Evolutionary conservation across 2,329 filamentous ascomycete genomes (phyloP).

Genomic region (Aspergillus fumigatiaffinis): DNA sequence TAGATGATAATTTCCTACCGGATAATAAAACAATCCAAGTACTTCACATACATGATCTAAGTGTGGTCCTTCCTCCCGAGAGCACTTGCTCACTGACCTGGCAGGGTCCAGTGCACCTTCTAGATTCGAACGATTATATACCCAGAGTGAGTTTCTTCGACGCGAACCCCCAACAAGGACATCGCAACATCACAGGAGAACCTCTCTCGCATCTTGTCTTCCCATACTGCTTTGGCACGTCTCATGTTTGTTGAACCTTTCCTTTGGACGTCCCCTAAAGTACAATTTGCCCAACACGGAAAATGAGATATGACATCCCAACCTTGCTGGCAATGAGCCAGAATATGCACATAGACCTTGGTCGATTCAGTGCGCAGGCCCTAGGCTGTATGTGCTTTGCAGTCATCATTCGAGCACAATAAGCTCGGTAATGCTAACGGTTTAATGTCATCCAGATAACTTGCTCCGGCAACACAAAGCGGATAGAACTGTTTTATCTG

Average conservation of each 20-base stretch:
- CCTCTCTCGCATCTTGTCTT: neutral
- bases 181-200: neutral
- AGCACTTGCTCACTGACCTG: neutral
- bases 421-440: neutral
- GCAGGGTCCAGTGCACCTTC: neutral
- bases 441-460: constrained; percentile 17
- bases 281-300: constrained; percentile 1
- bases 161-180: neutral
- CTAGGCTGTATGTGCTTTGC: constrained; percentile 26
- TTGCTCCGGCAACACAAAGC: constrained; percentile 18
- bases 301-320: constrained; percentile 36
- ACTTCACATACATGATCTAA: neutral
- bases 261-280: neutral
- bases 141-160: neutral
- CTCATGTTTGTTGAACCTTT: neutral
- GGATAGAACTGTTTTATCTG: constrained; percentile 20
- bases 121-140: neutral
- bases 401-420: neutral
- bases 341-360: constrained; percentile 22
- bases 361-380: constrained; percentile 25
- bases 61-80: neutral
- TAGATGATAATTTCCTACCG: neutral
- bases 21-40: neutral
- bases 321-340: constrained; percentile 34
- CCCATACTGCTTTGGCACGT: neutral